A percentile compares a stretch with the other conserved stretches of the same genome.
These are phyloP conservation scores for Urtica urens DNA, from an alignment of 306 rosid species.

Conservation along the genomic window DNA sequence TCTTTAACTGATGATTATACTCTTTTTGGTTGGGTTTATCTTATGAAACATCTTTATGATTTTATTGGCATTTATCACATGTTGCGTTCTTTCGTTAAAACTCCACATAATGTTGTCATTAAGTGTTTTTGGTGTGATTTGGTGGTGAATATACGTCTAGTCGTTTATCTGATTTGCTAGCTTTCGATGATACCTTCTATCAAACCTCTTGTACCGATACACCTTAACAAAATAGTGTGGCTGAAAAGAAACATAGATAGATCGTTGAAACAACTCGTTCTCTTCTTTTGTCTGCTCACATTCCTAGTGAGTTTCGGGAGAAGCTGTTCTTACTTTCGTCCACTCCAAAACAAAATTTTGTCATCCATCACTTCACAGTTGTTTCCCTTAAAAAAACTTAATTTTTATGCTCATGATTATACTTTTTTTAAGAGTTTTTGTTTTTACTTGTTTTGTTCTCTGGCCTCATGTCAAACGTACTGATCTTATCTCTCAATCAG, in stretches of 20 bases:
- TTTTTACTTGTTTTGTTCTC: not conserved
- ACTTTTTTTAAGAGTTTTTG: not conserved
- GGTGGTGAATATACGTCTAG: not conserved
- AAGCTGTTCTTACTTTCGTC: not conserved
- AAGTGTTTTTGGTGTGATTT: not conserved
- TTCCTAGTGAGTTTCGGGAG: not conserved
- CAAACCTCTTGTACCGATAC: not conserved
- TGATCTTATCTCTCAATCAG: not conserved
- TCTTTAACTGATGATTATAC: not conserved
- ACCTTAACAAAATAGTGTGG: not conserved
- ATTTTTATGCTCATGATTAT: not conserved
- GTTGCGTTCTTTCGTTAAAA: not conserved
- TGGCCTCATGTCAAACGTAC: no score
- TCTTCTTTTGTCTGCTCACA: not conserved
- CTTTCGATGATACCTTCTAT: not conserved
- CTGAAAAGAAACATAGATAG: not conserved
- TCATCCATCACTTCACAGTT: not conserved
- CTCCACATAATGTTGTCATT: not conserved
- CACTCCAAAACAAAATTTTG: not conserved
- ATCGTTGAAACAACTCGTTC: not conserved
- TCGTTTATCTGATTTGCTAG: not conserved
- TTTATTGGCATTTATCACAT: not conserved
- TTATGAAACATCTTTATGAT: not conserved
- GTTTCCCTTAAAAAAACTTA: not conserved
- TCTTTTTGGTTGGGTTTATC: not conserved